These are phyloP conservation scores for Triticum dicoccoides DNA, from an alignment of 176 grass and related monocot genomes.

Conservation along the genomic window DNA sequence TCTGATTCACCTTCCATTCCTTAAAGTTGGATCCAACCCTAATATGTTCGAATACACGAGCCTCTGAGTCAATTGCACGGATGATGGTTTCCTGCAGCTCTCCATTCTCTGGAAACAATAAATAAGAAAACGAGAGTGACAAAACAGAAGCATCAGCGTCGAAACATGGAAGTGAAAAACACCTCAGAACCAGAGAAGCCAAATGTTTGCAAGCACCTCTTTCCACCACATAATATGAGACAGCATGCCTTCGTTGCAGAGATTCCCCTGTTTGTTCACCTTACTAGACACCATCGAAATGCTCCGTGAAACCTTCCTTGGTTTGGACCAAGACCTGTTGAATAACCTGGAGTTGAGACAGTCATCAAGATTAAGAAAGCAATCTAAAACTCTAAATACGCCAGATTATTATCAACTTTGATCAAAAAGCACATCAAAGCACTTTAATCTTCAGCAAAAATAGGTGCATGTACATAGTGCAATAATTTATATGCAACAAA, in stretches of 20 bases:
- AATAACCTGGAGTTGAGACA: slow-evolving; percentile 46
- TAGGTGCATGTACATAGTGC: not conserved
- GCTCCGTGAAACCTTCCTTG: slow-evolving; percentile 38
- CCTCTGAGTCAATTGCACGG: slow-evolving; percentile 68
- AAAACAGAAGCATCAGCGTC: slow-evolving; percentile 13
- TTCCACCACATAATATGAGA: slow-evolving; percentile 92
- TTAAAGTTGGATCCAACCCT: slow-evolving; percentile 74
- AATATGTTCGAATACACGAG: slow-evolving; percentile 87
- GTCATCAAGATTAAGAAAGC: not conserved
- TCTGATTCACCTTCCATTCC: slow-evolving; percentile 85
- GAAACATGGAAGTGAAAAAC: not conserved
- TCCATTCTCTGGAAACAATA: slow-evolving; percentile 73
- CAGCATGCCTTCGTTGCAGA: slow-evolving; percentile 50
- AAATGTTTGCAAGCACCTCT: slow-evolving; percentile 60
- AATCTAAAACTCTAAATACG: slow-evolving; percentile 5
- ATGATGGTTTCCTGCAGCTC: slow-evolving; percentile 79
- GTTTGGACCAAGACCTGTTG: slow-evolving; percentile 46
- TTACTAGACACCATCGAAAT: slow-evolving; percentile 49
- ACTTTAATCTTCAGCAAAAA: not conserved
- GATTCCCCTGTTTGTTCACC: slow-evolving; percentile 42
- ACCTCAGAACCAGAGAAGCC: not conserved
- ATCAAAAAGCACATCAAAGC: not conserved
- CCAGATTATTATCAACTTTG: not conserved
- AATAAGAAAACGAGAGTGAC: not conserved
- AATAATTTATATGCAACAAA: not conserved